phyloP scores from a whole-genome alignment of 352 stramenopile genomes.

The Phytopythium sindhum region DNA sequence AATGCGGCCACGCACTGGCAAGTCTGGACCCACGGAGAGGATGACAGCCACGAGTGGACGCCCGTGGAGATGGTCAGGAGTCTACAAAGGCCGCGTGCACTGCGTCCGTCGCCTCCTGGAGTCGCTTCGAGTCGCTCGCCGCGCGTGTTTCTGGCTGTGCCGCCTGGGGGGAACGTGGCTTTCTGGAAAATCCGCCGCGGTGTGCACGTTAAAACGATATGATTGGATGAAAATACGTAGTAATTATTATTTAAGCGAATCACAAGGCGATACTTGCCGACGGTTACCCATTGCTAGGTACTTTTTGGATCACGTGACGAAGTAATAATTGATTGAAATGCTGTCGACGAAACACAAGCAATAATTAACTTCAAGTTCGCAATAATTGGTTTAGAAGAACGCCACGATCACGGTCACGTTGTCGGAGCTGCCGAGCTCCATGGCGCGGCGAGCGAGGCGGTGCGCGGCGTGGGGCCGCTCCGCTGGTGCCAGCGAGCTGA shows the following conservation, averaged over 20 bases:
- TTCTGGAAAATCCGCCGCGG: neutral
- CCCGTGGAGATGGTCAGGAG: neutral
- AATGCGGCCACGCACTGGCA: neutral
- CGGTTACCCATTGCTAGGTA: neutral
- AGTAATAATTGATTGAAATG: neutral
- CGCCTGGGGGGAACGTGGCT: neutral
- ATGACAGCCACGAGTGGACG: neutral
- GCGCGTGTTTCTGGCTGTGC: neutral
- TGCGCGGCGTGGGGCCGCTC: slow-evolving; percentile 45
- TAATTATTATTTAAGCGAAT: neutral
- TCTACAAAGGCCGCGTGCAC: neutral
- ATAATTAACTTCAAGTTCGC: neutral
- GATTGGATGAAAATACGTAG: neutral
- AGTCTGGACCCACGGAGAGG: neutral
- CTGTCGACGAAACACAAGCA: neutral
- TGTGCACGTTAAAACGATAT: neutral
- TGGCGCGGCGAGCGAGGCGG: slow-evolving; percentile 52
- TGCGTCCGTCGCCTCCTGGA: neutral
- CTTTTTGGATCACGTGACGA: neutral
- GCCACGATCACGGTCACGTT: slow-evolving; percentile 81
- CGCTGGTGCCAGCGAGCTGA: slow-evolving; percentile 27
- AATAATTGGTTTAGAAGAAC: slow-evolving; percentile 35
- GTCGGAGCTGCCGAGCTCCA: slow-evolving; percentile 56
- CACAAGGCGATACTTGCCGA: neutral
- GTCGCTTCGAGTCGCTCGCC: neutral